These are phyloP conservation scores for Schizochytrium sp. DNA, from an alignment of 108 stramenopile genomes.

Conservation along the genomic window DNA sequence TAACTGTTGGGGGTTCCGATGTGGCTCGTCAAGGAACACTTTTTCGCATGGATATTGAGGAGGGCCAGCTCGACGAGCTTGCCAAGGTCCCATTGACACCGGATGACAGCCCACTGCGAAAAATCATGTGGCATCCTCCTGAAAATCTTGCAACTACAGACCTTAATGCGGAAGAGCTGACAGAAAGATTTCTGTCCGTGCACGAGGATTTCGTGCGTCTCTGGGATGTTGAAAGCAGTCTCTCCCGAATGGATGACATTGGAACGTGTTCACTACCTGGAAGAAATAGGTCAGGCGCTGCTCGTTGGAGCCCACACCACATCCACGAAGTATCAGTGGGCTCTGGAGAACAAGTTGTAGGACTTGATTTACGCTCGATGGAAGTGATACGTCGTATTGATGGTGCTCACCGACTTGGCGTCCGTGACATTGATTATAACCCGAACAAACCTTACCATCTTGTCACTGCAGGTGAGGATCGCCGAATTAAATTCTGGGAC, in stretches of 20 bases:
- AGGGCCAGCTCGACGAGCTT: not conserved
- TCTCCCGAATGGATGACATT: slow-evolving; percentile 44
- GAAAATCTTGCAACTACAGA: not conserved
- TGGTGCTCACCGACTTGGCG: slow-evolving; percentile 62
- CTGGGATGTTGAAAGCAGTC: slow-evolving; percentile 31
- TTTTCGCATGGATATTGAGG: slow-evolving; percentile 15
- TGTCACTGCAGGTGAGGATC: slow-evolving; percentile 89
- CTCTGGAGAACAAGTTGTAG: slow-evolving; percentile 54
- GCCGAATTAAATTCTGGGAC: slow-evolving; percentile 96
- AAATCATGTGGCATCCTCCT: slow-evolving; percentile 28
- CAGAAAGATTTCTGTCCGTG: not conserved
- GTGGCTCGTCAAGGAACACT: not conserved
- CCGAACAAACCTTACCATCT: slow-evolving; percentile 90
- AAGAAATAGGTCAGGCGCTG: not conserved
- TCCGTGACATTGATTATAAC: slow-evolving; percentile 86
- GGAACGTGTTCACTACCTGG: not conserved
- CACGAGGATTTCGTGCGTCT: slow-evolving; percentile 41
- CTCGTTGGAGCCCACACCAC: slow-evolving; percentile 69
- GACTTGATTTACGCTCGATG: slow-evolving; percentile 69
- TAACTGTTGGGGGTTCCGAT: not conserved
- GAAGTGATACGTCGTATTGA: slow-evolving; percentile 50
- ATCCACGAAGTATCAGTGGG: slow-evolving; percentile 67
- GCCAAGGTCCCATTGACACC: not conserved
- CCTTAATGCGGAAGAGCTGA: not conserved
- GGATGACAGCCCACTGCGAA: not conserved